phyloP scores from a whole-genome alignment of 2,329 filamentous ascomycete species.

The Hypoxylon sp. region DNA sequence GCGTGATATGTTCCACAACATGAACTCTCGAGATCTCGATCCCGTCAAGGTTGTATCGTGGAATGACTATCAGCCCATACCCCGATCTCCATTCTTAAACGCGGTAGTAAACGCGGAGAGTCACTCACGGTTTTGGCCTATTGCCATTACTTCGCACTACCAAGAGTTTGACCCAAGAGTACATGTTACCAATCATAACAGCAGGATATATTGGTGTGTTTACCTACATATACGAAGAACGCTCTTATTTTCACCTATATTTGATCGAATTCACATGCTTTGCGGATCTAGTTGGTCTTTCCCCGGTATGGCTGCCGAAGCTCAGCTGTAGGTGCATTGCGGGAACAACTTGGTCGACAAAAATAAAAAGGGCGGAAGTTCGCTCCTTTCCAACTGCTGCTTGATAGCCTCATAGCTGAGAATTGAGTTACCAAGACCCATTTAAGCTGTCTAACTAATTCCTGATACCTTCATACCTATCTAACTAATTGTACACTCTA shows the following conservation, averaged over 20 bases:
- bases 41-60: conserved; percentile 14
- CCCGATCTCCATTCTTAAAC: conserved; percentile 15
- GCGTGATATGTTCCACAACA: conserved; percentile 33
- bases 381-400: not conserved
- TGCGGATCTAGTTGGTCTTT: conserved; percentile 18
- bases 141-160: conserved; percentile 10
- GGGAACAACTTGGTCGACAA: not conserved
- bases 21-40: conserved; percentile 24
- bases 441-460: not conserved
- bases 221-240: conserved; percentile 12
- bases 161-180: conserved; percentile 1
- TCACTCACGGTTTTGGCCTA: not conserved
- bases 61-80: conserved; percentile 37
- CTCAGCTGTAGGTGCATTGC: not conserved
- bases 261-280: not conserved
- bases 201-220: conserved; percentile 22
- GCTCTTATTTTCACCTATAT: conserved; percentile 11
- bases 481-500: conserved; percentile 2
- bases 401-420: not conserved
- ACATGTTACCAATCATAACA: conserved; percentile 16
- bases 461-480: conserved; percentile 13
- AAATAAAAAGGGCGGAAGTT: not conserved
- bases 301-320: conserved; percentile 6
- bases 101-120: conserved; percentile 15
- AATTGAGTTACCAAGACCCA: not conserved